Evolutionary conservation across 2,329 filamentous ascomycete species (phyloP).

Genomic region (Sarocladium kiliense): DNA sequence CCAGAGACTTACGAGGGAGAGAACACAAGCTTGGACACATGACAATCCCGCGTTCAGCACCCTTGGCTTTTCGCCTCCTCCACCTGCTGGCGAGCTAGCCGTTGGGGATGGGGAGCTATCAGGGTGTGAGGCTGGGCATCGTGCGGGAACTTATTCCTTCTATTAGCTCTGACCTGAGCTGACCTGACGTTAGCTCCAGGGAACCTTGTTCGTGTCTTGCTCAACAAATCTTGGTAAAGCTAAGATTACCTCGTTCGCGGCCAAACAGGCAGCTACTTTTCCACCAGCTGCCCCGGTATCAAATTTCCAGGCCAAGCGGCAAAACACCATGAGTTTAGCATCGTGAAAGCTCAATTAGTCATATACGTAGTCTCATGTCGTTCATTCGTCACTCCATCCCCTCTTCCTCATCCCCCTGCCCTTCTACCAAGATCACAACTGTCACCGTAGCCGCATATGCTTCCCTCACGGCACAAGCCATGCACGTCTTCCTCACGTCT

Average conservation of each 20-base stretch:
- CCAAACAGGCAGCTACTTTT: not conserved
- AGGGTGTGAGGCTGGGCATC: not conserved
- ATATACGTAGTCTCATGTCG: not conserved
- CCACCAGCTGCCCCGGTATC: not conserved
- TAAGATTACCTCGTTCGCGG: not conserved
- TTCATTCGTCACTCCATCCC: conserved; percentile 12
- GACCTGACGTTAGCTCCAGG: not conserved
- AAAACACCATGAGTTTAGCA: not conserved
- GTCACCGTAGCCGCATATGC: conserved; percentile 69
- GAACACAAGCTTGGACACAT: not conserved
- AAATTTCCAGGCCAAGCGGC: not conserved
- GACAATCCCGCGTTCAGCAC: not conserved
- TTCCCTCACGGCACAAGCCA: conserved; percentile 69
- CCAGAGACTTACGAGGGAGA: not conserved
- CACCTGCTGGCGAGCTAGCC: not conserved
- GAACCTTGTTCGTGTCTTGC: not conserved
- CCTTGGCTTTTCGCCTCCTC: not conserved
- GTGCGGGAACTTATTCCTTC: not conserved
- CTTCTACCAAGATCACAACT: conserved; percentile 64
- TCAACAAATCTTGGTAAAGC: not conserved
- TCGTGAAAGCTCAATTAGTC: not conserved
- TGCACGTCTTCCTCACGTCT: conserved; percentile 63
- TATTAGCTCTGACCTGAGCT: not conserved
- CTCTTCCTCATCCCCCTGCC: conserved; percentile 38
- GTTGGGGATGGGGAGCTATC: not conserved